phyloP scores from a whole-genome alignment of 805 yeast genomes.

The Candida peoriensis region DNA sequence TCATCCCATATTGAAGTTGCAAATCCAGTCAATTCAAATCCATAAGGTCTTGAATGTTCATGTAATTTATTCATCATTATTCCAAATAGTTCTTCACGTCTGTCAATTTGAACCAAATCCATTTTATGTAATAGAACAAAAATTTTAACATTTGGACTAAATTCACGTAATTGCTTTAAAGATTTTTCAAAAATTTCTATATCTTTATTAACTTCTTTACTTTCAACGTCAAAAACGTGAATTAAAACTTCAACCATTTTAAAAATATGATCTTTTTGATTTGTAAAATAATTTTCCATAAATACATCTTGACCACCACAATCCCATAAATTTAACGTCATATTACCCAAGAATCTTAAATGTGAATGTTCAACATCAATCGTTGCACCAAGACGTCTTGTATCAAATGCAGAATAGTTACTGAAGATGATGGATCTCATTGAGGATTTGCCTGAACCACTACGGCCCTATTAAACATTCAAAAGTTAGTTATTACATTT shows the following conservation, averaged over 20 bases:
- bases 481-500: conserved; percentile 8
- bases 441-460: conserved; percentile 96
- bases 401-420: conserved; percentile 94
- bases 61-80: conserved; percentile 81
- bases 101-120: conserved; percentile 88
- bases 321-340: conserved; percentile 95
- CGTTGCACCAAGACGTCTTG: conserved; percentile 92
- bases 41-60: conserved; percentile 64
- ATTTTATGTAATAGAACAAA: conserved; percentile 91
- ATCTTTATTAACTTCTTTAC: conserved; percentile 87
- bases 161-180: conserved; percentile 72
- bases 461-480: conserved; percentile 61
- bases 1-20: conserved; percentile 99
- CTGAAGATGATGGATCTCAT: conserved; percentile 96
- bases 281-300: conserved; percentile 88
- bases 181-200: conserved; percentile 87
- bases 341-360: conserved; percentile 84
- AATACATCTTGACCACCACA: conserved; percentile 98
- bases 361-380: conserved; percentile 98
- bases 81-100: conserved; percentile 75
- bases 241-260: conserved; percentile 93
- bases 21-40: conserved; percentile 73
- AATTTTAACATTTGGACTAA: conserved; percentile 85
- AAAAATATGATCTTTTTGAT: conserved; percentile 87
- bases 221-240: conserved; percentile 94